Evolutionary conservation across 176 grass and related monocot genomes (phyloP).

Genomic region (Luzula sylvatica): DNA sequence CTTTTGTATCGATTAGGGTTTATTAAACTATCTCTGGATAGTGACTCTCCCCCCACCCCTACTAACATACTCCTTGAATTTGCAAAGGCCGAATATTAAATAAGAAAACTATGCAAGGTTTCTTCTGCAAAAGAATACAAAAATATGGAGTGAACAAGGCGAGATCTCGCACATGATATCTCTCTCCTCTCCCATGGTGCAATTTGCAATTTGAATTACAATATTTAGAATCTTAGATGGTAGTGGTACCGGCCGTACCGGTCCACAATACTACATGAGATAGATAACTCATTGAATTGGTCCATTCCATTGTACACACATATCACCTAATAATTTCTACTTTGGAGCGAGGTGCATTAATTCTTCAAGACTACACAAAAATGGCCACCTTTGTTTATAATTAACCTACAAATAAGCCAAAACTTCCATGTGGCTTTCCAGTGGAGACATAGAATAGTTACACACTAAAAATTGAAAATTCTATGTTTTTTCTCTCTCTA

Average conservation of each 20-base stretch:
- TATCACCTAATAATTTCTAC: no score
- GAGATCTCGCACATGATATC: conserved; percentile 33
- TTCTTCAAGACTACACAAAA: not conserved
- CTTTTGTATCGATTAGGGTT: conserved; percentile 1
- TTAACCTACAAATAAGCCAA: conserved; percentile 26
- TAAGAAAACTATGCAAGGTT: not conserved
- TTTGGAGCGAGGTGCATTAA: not conserved
- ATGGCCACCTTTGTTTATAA: not conserved
- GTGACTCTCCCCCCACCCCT: conserved; percentile 35
- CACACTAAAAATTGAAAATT: no score
- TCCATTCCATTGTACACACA: conserved; percentile 1
- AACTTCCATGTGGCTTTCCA: conserved; percentile 37
- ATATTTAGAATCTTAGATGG: conserved; percentile 19
- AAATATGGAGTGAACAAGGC: conserved; percentile 26
- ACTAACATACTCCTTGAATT: not conserved
- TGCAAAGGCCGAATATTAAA: not conserved
- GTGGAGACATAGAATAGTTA: conserved; percentile 15
- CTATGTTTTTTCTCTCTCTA: not conserved
- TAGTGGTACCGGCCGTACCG: no score
- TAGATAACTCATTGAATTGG: no score
- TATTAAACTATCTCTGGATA: conserved; percentile 36
- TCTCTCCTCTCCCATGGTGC: conserved; percentile 1
- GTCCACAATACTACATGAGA: no score
- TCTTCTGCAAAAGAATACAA: conserved; percentile 3
- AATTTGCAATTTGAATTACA: conserved; percentile 13